Base-by-base conservation (phyloP, 352 stramenopile species). In the Globisporangium paddicum region DNA sequence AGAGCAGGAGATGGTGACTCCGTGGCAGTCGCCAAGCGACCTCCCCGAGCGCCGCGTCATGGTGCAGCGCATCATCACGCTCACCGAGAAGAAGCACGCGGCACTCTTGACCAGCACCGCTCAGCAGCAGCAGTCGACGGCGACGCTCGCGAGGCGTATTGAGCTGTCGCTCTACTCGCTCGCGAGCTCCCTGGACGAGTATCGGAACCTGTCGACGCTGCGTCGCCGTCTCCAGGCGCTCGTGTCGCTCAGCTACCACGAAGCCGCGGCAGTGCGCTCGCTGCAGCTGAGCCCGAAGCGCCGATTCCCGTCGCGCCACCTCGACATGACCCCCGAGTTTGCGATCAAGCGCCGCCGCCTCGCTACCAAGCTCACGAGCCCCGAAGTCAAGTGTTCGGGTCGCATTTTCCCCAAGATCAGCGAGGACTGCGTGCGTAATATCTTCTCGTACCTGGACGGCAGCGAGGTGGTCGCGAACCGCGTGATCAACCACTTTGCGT, bases 161-260 rank as follows among this genome's bases (percentile, higher is more conserved):
- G 83, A 93, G 37, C 34, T 93, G 9, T 82, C 76, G 13, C 55
- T 93, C 23, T 93, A 93, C 62, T 82, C 80, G 8, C 75, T 77
- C 21, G 83, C 83, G 7, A 77, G 66, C 0, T 90, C 79, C 3
- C 51, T 89, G 40, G 71, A 69, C 35, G 83, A 93, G 60, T 93
- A 90, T 63, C 71, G 69, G 45, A 87, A 90, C 63, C 56, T 84
- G 42, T 71, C 75, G 25, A 93, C 83, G 11, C 63, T 93, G 55
- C 79, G 76, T n/a, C 64, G 81, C 26, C 77, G 83, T 21, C 67
- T 93, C 25, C 83, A 93, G 62, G 78, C 73, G 19, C 70, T 93
- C 8, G 72, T 90, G 23, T 81, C 79, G 40, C 73, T 82, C 25
- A 90, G 79, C 52, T 74, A 83, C 51, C 77, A 89, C 59, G 80